These are phyloP conservation scores for Ogataea angusta DNA, from an alignment of 805 yeast species.

Conservation along the genomic window DNA sequence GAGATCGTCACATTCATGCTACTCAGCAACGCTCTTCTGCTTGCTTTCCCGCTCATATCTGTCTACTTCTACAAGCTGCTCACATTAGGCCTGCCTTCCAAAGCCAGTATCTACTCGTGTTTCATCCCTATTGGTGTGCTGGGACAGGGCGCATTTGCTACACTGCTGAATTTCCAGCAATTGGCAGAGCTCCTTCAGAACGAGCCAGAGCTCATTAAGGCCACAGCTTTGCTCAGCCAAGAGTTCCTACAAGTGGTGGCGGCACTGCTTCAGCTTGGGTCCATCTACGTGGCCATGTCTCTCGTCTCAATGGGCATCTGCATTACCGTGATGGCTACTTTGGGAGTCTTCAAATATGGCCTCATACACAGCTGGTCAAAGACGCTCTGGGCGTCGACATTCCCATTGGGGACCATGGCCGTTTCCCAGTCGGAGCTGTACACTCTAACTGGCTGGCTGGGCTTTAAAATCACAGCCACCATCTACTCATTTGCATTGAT, in stretches of 20 bases:
- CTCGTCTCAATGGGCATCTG: slow-evolving; percentile 32
- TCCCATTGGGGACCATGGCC: slow-evolving; percentile 85
- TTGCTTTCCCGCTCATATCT: slow-evolving; percentile 54
- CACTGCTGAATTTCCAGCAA: slow-evolving; percentile 34
- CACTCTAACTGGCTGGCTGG: slow-evolving; percentile 43
- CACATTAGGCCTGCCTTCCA: slow-evolving; percentile 56
- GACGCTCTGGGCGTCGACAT: slow-evolving; percentile 82
- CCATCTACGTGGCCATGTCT: slow-evolving; percentile 23
- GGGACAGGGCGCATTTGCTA: slow-evolving; percentile 81
- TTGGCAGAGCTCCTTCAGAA: slow-evolving; percentile 16
- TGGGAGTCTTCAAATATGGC: slow-evolving; percentile 34
- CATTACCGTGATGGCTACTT: slow-evolving; percentile 42
- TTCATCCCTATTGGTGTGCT: slow-evolving; percentile 80
- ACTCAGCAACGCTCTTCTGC: slow-evolving; percentile 65
- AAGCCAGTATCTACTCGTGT: slow-evolving; percentile 53
- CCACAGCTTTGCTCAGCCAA: slow-evolving; percentile 3
- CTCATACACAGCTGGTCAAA: slow-evolving; percentile 39
- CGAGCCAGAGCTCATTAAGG: slow-evolving; percentile 11
- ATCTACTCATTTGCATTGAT: slow-evolving; percentile 57
- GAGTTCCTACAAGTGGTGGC: slow-evolving; percentile 7
- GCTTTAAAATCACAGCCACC: slow-evolving; percentile 61
- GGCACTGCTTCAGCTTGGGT: slow-evolving; percentile 13
- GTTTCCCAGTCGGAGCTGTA: slow-evolving; percentile 55
- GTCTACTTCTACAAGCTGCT: slow-evolving; percentile 60
- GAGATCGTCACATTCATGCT: slow-evolving; percentile 52